A percentile compares a stretch with the other conserved stretches of the same genome.
phyloP scores from a whole-genome alignment of 2,329 filamentous ascomycete species.

The Penicillium sumatraense region DNA sequence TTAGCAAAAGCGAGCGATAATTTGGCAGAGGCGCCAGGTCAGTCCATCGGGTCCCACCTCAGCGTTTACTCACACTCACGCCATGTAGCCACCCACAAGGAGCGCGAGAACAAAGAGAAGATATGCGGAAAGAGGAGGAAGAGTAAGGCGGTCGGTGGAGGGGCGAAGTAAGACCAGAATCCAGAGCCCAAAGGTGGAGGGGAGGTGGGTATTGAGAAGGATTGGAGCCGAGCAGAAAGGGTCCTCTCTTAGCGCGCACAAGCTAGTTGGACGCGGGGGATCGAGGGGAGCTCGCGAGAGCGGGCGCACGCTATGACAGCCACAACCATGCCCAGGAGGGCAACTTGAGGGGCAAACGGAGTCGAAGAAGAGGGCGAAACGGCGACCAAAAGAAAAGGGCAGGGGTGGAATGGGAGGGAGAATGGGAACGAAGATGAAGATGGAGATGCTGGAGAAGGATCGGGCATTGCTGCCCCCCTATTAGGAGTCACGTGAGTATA shows the following conservation, averaged over 20 bases:
- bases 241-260: conserved; percentile 15
- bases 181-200: background rate
- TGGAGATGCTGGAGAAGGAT: conserved; percentile 14
- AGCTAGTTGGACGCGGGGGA: conserved; percentile 20
- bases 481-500: conserved; percentile 18
- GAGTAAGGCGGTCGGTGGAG: background rate
- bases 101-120: conserved; percentile 2
- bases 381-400: conserved; percentile 13
- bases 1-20: background rate
- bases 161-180: background rate
- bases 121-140: background rate
- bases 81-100: conserved; percentile 20
- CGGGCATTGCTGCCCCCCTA: conserved; percentile 33
- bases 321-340: background rate
- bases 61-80: conserved; percentile 24
- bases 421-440: background rate
- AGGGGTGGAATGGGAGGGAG: conserved; percentile 22
- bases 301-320: conserved; percentile 1
- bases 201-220: background rate
- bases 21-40: background rate
- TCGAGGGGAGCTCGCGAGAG: conserved; percentile 6
- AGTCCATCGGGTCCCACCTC: background rate
- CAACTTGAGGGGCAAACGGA: conserved; percentile 4
- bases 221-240: background rate
- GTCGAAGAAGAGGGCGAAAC: conserved; percentile 14